Percentiles rank a stretch among this genome's conserved stretches.
Conservation (phyloP, 768 basidiomycete species). For the Psilocybe azurescens region DNA sequence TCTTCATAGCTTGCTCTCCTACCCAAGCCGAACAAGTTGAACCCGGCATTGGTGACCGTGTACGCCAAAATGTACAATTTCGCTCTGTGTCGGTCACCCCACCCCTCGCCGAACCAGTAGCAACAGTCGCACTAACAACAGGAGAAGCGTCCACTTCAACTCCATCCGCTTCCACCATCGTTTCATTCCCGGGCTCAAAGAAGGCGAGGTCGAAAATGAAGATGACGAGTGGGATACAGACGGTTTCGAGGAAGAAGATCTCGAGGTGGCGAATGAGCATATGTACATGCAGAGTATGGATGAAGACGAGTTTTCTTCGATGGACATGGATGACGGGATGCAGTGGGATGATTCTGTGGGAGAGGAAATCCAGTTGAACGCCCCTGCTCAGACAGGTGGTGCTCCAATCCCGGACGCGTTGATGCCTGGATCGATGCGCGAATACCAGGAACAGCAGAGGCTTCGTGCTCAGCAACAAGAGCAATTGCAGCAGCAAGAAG, state of each 20-base stretch:
- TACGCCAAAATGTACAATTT: conserved; percentile 55
- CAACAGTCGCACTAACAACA: conserved; percentile 36
- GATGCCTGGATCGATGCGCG: conserved; percentile 37
- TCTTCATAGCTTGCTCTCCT: conserved; percentile 65
- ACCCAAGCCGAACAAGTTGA: conserved; percentile 75
- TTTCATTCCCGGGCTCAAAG: conserved; percentile 87
- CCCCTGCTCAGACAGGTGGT: not conserved
- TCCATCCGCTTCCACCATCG: conserved; percentile 68
- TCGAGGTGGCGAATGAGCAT: conserved; percentile 63
- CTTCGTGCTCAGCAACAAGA: conserved; percentile 27
- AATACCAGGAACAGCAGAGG: conserved; percentile 35
- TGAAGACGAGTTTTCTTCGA: conserved; percentile 35
- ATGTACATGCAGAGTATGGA: conserved; percentile 39
- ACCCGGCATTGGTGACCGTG: conserved; percentile 51
- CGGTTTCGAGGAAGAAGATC: conserved; percentile 73
- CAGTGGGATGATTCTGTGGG: conserved; percentile 82
- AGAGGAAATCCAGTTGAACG: conserved; percentile 40
- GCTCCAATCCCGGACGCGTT: conserved; percentile 38
- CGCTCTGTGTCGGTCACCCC: conserved; percentile 58
- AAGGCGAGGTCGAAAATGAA: conserved; percentile 75
- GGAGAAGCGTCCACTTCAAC: conserved; percentile 74
- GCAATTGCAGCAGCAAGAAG: conserved; percentile 14
- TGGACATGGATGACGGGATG: conserved; percentile 86
- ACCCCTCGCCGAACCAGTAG: conserved; percentile 37
- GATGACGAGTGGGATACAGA: conserved; percentile 72